Conservation (phyloP, 2,329 filamentous ascomycete genomes). For the Tricladium varicosporioides region DNA sequence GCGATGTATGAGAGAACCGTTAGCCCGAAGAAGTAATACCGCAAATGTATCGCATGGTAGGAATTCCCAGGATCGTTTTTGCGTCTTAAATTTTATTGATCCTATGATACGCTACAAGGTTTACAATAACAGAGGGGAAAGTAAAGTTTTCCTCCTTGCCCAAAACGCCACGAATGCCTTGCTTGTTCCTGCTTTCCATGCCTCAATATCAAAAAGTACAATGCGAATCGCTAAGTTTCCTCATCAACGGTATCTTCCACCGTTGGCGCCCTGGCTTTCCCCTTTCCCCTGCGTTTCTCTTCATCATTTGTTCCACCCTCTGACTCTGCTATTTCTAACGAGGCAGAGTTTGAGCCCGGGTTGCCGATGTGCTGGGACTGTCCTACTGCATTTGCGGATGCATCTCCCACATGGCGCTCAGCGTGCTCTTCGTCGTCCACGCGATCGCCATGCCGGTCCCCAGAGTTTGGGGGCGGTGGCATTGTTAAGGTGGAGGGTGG, state of each 20-base stretch:
- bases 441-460: slow-evolving; percentile 1
- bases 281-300: slow-evolving; percentile 34
- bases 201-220: background rate
- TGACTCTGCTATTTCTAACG: slow-evolving; percentile 7
- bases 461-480: slow-evolving; percentile 9
- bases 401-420: slow-evolving; percentile 3
- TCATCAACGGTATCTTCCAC: slow-evolving; percentile 46
- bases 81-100: background rate
- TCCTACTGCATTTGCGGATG: background rate
- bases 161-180: background rate
- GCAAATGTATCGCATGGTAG: background rate
- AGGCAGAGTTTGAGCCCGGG: slow-evolving; percentile 5
- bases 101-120: background rate
- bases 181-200: background rate
- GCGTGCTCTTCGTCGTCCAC: background rate
- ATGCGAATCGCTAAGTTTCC: slow-evolving; percentile 10
- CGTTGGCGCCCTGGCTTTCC: slow-evolving; percentile 46
- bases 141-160: background rate
- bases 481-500: slow-evolving; percentile 7
- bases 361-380: background rate
- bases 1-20: background rate
- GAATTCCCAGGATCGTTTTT: background rate
- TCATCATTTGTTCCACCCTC: slow-evolving; percentile 16
- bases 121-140: background rate
- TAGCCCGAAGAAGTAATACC: background rate